phyloP scores from a whole-genome alignment of 225 moss, liverwort and hornwort genomes.

The Pleurozium schreberi region DNA sequence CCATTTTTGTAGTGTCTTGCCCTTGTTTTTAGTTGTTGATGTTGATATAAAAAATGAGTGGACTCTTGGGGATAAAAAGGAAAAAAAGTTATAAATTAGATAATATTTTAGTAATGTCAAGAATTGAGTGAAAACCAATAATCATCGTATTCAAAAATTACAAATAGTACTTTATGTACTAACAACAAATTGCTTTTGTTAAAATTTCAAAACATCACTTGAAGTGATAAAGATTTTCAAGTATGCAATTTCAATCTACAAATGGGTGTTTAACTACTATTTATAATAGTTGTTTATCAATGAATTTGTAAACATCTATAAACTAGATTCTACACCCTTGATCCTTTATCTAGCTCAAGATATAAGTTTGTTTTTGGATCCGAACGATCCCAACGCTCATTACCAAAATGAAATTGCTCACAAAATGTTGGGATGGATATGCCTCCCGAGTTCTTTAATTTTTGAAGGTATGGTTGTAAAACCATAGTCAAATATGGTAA shows the following conservation, averaged over 20 bases:
- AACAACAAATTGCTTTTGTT: accelerated
- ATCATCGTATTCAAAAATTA: neutral
- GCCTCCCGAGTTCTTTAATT: neutral
- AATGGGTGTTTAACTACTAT: neutral
- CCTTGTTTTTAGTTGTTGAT: too few relatives aligned
- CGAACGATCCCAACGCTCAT: neutral
- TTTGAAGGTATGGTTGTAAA: neutral
- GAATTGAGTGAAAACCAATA: neutral
- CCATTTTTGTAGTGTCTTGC: too few relatives aligned
- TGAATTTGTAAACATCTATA: neutral
- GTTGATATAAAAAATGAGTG: too few relatives aligned
- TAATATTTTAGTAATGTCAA: too few relatives aligned
- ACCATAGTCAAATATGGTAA: neutral
- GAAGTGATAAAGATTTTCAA: neutral
- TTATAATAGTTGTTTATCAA: neutral
- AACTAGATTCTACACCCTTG: neutral
- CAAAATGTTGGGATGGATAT: neutral
- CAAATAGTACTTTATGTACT: neutral
- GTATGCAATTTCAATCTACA: neutral
- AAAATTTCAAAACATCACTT: neutral
- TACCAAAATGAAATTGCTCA: neutral
- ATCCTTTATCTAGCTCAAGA: neutral
- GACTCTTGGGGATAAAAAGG: too few relatives aligned
- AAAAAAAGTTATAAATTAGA: too few relatives aligned
- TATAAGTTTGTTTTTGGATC: neutral